Base-by-base conservation (phyloP, 345 rosid genomes). In the Eucalyptus coolabah region DNA sequence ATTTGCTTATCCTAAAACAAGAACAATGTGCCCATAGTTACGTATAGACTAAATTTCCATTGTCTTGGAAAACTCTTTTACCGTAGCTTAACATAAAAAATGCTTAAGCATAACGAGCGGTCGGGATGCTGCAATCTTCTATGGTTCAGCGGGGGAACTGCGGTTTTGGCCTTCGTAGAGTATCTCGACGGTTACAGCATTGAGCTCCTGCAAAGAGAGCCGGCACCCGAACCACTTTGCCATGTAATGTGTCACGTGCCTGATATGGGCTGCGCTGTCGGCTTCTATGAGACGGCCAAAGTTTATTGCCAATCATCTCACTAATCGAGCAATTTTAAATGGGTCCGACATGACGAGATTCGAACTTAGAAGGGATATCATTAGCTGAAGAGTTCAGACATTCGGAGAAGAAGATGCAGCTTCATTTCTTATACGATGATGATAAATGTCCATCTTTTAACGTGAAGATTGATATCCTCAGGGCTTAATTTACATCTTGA, bases 141-240 rank as follows among this genome's bases (percentile, higher is more conserved):
- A 63, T 63, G 37, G 37, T 65, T 91, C 88, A 89, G 91, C 88
- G 91, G 93, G n/a, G 95, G 93, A 50, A 18, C 63, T 2, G 23
- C 90, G 60, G 91, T 94, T 9, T 90, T 91, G 77, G 21, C 77
- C 19, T n/a, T 65, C 5, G 77, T 14, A 16, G 37, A 65, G 19
- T 6, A 60, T 60, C 0, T 60, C n/a, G 16, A 92, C 59, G 93
- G 95, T 69, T 92, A 93, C 80, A 88, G 40, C 32, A 92, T 93
- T 88, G 91, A 94, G 91, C 87, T 94, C 59, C 91, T 92, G n/a
- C 91, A 92, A 82, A 87, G 93, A 15, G 90, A 92, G 40, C 92
- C 91, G 28, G 89, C 93, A 18, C 94, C 12, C 40, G 15, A 32
- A 8, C 80, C 40, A 19, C 80, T 67, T 67, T 67, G 40, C 80